A percentile compares a stretch with the other conserved stretches of the same genome.
These are phyloP conservation scores for Puccinia polysora DNA, from an alignment of 1,284 basidiomycete species.

Conservation along the genomic window DNA sequence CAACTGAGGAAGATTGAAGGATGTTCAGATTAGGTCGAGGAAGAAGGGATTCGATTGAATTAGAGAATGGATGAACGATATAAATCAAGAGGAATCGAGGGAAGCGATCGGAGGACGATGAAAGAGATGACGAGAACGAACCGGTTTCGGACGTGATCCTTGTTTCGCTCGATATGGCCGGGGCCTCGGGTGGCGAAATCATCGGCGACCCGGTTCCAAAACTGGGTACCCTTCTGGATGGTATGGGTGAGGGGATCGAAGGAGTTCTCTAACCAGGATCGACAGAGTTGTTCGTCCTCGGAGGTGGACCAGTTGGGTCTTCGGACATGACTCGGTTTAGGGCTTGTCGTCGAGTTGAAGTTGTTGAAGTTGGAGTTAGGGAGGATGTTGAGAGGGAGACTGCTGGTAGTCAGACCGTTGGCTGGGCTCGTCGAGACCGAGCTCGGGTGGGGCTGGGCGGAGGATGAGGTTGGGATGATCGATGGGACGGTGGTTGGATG, in stretches of 20 bases:
- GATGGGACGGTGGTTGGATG: no score
- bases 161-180: neutral
- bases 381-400: no score
- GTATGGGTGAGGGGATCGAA: slow-evolving; percentile 2
- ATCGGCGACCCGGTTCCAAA: slow-evolving; percentile 6
- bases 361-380: no score
- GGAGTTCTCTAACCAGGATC: slow-evolving; percentile 6
- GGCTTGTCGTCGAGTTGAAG: no score
- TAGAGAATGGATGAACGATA: no score
- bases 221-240: slow-evolving; percentile 3
- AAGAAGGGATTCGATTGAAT: no score
- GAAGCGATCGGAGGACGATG: neutral
- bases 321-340: no score
- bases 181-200: neutral
- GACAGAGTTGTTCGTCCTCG: slow-evolving; percentile 13
- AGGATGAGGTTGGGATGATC: no score
- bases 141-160: slow-evolving; percentile 8
- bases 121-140: neutral
- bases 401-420: no score
- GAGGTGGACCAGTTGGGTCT: slow-evolving; percentile 18
- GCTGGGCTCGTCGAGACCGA: no score
- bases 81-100: neutral
- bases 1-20: neutral
- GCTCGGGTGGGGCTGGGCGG: no score
- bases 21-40: no score